phyloP scores from a whole-genome alignment of 345 rosid genomes.

The Hibiscus syriacus region DNA sequence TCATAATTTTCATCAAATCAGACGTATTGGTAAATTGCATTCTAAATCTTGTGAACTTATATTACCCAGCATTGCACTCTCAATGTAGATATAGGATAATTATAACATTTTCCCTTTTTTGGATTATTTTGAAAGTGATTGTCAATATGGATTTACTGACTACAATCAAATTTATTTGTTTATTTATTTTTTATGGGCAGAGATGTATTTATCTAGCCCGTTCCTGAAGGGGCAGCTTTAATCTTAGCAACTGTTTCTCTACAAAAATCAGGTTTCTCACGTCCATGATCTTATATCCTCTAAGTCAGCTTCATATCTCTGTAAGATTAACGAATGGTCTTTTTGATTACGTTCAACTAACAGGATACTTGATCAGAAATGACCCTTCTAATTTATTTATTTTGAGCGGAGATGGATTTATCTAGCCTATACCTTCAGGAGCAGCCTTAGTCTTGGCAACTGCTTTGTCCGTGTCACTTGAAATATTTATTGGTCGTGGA shows the following conservation, averaged over 20 bases:
- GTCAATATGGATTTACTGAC: too few relatives aligned
- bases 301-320: neutral
- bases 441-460: too few relatives aligned
- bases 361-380: neutral
- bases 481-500: too few relatives aligned
- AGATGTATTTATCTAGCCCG: too few relatives aligned
- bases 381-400: neutral
- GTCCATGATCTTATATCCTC: neutral
- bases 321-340: neutral
- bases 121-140: too few relatives aligned
- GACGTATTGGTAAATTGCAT: neutral
- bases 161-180: too few relatives aligned
- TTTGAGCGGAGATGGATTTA: too few relatives aligned
- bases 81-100: neutral
- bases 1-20: neutral
- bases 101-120: too few relatives aligned
- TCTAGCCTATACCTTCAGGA: too few relatives aligned
- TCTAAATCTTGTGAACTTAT: neutral
- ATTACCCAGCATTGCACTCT: neutral
- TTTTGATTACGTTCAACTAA: neutral
- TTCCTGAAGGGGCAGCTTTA: neutral
- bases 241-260: neutral
- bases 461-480: too few relatives aligned
- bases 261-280: neutral
- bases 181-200: neutral